These are phyloP conservation scores for Medicago ruthenica DNA, from an alignment of 306 rosid genomes.

Conservation along the genomic window DNA sequence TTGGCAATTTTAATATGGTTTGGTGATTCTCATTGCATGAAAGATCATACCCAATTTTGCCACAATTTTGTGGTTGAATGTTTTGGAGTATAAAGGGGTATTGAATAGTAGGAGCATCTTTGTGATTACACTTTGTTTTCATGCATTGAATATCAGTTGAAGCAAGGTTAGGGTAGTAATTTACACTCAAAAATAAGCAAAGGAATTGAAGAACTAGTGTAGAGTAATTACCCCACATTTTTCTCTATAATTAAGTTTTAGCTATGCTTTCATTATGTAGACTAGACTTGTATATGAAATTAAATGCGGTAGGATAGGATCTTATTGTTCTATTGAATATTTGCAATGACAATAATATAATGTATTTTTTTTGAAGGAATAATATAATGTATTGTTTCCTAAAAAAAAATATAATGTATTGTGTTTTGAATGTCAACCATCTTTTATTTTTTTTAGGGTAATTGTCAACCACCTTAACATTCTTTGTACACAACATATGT, in stretches of 20 bases:
- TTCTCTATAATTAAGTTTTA: neutral
- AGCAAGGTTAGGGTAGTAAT: neutral
- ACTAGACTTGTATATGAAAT: constrained; percentile 5
- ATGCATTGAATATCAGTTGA: neutral
- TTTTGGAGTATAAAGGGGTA: constrained; percentile 14
- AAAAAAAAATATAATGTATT: no score
- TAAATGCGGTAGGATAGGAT: constrained; percentile 1
- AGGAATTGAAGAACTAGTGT: neutral
- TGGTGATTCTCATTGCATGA: constrained; percentile 19
- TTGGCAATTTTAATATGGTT: constrained; percentile 19
- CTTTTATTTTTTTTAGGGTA: neutral
- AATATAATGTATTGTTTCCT: no score
- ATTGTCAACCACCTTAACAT: neutral
- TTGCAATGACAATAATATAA: neutral
- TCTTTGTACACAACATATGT: neutral
- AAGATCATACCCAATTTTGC: constrained; percentile 9
- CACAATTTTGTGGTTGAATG: constrained; percentile 6
- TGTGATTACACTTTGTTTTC: neutral
- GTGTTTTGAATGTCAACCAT: constrained; percentile 5
- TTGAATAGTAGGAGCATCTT: neutral
- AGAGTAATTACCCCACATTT: constrained; percentile 17
- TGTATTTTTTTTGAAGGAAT: no score
- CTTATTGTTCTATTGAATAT: neutral
- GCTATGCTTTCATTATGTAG: constrained; percentile 1
- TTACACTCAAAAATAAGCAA: constrained; percentile 8